Conservation (phyloP, 2,329 filamentous ascomycete species). For the Fusarium bulbicola region DNA sequence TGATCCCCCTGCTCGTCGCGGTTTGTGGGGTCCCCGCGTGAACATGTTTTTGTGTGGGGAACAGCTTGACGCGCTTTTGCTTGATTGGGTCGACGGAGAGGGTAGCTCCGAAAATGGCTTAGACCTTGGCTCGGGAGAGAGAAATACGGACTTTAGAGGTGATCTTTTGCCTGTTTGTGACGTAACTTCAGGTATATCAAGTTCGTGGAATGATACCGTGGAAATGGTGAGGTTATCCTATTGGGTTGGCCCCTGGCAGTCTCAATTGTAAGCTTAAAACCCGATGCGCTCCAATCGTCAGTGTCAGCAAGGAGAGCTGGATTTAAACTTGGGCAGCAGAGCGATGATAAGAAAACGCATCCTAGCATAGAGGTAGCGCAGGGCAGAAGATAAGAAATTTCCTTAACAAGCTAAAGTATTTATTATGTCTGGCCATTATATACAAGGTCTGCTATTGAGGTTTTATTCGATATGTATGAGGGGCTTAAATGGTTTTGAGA, state of each 20-base stretch:
- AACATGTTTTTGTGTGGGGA: constrained; percentile 9
- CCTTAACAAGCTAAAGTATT: too few species aligned
- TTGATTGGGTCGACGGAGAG: constrained; percentile 20
- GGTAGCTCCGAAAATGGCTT: not conserved
- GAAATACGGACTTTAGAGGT: not conserved
- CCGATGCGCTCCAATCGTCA: constrained; percentile 8
- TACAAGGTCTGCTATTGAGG: too few species aligned
- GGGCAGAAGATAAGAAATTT: too few species aligned
- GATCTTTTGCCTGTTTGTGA: constrained; percentile 18
- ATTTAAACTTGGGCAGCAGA: rapidly evolving
- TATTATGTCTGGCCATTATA: too few species aligned
- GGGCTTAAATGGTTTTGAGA: too few species aligned
- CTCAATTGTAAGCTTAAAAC: not conserved
- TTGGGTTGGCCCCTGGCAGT: not conserved
- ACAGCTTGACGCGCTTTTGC: not conserved
- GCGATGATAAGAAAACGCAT: rapidly evolving
- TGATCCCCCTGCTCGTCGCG: not conserved
- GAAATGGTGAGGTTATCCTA: not conserved
- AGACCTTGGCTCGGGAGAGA: not conserved
- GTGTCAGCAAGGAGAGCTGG: rapidly evolving
- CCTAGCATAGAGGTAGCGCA: rapidly evolving
- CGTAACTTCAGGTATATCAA: not conserved
- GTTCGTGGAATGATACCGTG: not conserved
- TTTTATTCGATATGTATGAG: too few species aligned
- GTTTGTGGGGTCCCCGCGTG: constrained; percentile 25